phyloP scores from a whole-genome alignment of 2,329 filamentous ascomycete genomes.

The Sarocladiaceae sp. region DNA sequence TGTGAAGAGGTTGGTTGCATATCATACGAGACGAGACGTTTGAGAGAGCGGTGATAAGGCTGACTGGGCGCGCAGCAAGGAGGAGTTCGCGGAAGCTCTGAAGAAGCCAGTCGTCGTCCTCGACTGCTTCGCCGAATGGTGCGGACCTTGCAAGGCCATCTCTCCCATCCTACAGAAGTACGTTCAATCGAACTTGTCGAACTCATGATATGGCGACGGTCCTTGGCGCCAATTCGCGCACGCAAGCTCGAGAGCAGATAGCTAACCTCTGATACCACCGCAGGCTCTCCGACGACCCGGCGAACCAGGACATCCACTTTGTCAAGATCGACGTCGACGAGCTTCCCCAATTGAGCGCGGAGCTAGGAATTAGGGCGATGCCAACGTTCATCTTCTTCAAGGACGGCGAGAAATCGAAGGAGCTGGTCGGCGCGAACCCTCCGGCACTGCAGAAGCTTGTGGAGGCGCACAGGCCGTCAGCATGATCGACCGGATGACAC shows the following conservation, averaged over 20 bases:
- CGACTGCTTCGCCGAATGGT: constrained; percentile 88
- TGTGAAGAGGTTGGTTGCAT: constrained; percentile 27
- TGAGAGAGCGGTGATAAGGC: neutral
- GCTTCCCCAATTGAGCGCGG: constrained; percentile 64
- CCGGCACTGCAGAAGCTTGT: constrained; percentile 40
- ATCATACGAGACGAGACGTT: neutral
- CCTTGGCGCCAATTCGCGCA: neutral
- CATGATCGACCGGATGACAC: too few species aligned
- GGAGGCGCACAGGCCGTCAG: neutral
- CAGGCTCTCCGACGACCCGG: constrained; percentile 29
- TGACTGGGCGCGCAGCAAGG: constrained; percentile 36
- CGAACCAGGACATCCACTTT: constrained; percentile 60
- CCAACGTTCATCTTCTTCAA: constrained; percentile 86
- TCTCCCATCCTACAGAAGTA: constrained; percentile 56
- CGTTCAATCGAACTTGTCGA: constrained; percentile 11
- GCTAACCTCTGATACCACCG: neutral
- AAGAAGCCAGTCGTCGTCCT: constrained; percentile 59
- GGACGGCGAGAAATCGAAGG: constrained; percentile 63
- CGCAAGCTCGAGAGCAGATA: neutral
- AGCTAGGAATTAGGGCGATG: constrained; percentile 83
- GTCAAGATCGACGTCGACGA: constrained; percentile 90
- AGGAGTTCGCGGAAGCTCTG: constrained; percentile 52
- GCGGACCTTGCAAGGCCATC: constrained; percentile 90
- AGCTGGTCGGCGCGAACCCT: constrained; percentile 79
- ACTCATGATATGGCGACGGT: neutral